Evolutionary conservation across 768 basidiomycete genomes (phyloP).

Genomic region (Lentinus brumalis): DNA sequence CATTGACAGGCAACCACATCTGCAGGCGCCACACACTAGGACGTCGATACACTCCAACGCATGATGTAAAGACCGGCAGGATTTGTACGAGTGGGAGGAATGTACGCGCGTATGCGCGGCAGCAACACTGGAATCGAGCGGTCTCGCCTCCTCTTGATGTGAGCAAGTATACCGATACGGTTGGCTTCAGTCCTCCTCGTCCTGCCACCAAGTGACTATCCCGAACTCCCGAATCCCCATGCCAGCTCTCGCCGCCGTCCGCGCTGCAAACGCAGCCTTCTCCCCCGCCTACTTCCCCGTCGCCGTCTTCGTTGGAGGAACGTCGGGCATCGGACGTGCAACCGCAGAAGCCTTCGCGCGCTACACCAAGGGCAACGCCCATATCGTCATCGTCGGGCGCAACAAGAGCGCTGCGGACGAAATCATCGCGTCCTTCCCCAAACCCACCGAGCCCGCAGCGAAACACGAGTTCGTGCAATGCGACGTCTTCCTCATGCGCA

Average conservation of each 20-base stretch:
- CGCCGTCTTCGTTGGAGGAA: constrained; percentile 38
- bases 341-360: constrained; percentile 48
- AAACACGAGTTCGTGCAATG: constrained; percentile 51
- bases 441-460: constrained; percentile 25
- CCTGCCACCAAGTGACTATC: too few species aligned
- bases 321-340: constrained; percentile 41
- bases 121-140: too few species aligned
- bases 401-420: constrained; percentile 49
- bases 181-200: too few species aligned
- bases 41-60: too few species aligned
- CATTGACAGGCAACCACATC: too few species aligned
- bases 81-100: too few species aligned
- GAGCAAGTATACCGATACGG: too few species aligned
- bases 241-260: constrained; percentile 18
- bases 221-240: too few species aligned
- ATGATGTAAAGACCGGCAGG: too few species aligned
- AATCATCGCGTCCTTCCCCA: constrained; percentile 47
- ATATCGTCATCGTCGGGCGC: constrained; percentile 55
- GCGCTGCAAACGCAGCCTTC: constrained; percentile 24
- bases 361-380: constrained; percentile 48
- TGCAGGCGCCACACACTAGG: too few species aligned
- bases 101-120: too few species aligned
- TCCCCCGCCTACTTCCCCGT: constrained; percentile 27
- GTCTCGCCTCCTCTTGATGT: too few species aligned
- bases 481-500: constrained; percentile 53